phyloP scores from a whole-genome alignment of 495 filamentous ascomycete species.

The Viridothelium virens region DNA sequence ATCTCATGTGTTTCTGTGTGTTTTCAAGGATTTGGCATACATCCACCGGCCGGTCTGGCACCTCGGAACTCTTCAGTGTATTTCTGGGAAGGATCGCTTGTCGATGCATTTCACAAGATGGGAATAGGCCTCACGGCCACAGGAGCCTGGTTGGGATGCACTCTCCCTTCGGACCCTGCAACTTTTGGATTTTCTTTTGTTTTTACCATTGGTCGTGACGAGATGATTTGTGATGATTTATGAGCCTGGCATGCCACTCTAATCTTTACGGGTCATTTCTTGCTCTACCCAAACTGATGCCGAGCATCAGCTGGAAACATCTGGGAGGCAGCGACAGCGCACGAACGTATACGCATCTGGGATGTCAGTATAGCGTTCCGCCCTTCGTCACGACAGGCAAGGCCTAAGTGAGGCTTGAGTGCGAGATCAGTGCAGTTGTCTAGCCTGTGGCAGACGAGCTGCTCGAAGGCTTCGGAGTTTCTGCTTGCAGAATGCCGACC shows the following conservation, averaged over 20 bases:
- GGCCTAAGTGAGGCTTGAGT: constrained; percentile 22
- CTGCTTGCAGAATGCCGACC: constrained; percentile 31
- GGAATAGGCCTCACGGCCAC: constrained; percentile 12
- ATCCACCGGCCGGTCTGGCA: constrained; percentile 12
- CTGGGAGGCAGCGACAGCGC: constrained; percentile 34
- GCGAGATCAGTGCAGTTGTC: constrained; percentile 17
- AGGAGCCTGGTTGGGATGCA: constrained; percentile 4
- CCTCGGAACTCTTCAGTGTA: neutral
- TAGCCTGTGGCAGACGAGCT: constrained; percentile 38
- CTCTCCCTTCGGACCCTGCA: constrained; percentile 9
- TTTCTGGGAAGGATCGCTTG: constrained; percentile 1
- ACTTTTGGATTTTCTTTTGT: constrained; percentile 30
- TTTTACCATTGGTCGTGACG: constrained; percentile 23
- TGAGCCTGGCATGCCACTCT: constrained; percentile 29
- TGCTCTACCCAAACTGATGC: constrained; percentile 36
- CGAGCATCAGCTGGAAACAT: constrained; percentile 42
- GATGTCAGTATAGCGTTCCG: constrained; percentile 37
- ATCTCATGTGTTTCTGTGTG: constrained; percentile 1
- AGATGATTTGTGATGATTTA: constrained; percentile 12
- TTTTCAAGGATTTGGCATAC: constrained; percentile 31
- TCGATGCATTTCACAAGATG: constrained; percentile 3
- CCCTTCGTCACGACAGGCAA: neutral
- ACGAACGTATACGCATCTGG: constrained; percentile 37
- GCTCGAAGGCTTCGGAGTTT: constrained; percentile 30
- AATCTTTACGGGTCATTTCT: constrained; percentile 26